Base-by-base conservation (phyloP, 495 filamentous ascomycete species). In the Aspergillus sclerotioniger region DNA sequence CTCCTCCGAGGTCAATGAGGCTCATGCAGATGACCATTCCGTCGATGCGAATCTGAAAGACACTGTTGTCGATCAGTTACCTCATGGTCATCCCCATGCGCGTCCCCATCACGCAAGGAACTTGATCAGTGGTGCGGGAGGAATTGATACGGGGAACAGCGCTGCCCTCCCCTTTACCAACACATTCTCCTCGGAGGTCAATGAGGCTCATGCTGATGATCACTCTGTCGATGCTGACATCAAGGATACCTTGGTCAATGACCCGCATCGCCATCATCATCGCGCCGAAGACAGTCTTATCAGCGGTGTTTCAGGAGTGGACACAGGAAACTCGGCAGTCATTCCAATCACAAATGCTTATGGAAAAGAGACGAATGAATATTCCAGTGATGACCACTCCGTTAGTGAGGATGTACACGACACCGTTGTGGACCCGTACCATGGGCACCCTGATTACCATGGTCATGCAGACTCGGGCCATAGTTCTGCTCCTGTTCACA, bases 361-460 rank as follows among this genome's bases (percentile, higher is more conserved):
- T 29, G 28, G 58, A 33, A 65, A 62, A 1, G 43, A 56, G 2
- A 53, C 67, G 10, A 59, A 63, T 25, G 66, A 71, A n/a, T 49
- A 21, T 9, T 48, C 58, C 53, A 50, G 60, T 19, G 71, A 74
- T 29, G 67, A 74, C 33, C 71, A 74, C 59, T 71, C 67, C 1
- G 62, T 66, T 13, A 48, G 61, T 7, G 41, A 65, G 9, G 60
- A 73, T 20, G 13, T 29, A 3, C 28, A 45, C 0, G 39, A 54
- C 12, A 28, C 51, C 13, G 15, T 51, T n/a, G 46, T 21, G 44
- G 13, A 39, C 62, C 0, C 51, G n/a, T 32, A 46, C 53, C n/a
- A 37, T 25, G 19, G 56, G 51, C 31, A 17, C 37, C 17, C 35
- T 39, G 12, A 46, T 25, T 12, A 29, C 33, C 48, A 43, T 46